Percentiles rank a stretch among this genome's conserved stretches.
Conservation (phyloP, 2,329 filamentous ascomycete species). For the Botryotinia calthae region DNA sequence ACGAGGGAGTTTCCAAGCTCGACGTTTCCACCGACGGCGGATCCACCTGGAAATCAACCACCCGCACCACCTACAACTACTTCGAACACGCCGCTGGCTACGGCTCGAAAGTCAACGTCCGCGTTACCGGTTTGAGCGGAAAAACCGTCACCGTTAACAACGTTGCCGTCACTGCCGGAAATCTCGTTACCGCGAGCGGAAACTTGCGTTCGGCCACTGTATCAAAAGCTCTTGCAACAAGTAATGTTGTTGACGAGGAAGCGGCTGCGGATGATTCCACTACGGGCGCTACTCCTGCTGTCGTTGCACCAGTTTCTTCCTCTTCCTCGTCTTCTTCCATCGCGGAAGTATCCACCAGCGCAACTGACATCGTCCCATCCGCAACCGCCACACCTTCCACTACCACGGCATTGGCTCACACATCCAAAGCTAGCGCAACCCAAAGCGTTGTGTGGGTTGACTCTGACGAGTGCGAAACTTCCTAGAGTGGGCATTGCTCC, state of each 20-base stretch:
- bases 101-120: slow-evolving; percentile 54
- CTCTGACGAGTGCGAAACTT: slow-evolving; percentile 3
- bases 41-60: slow-evolving; percentile 55
- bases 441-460: not conserved
- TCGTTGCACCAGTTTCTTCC: not conserved
- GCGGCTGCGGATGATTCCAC: not conserved
- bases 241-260: too few relatives aligned
- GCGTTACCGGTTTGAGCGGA: slow-evolving; percentile 53
- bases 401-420: not conserved
- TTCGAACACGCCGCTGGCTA: slow-evolving; percentile 60
- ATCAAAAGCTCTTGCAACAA: not conserved
- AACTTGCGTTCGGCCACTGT: slow-evolving; percentile 28
- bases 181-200: slow-evolving; percentile 27
- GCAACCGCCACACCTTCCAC: not conserved
- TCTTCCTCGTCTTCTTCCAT: not conserved
- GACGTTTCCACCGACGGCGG: slow-evolving; percentile 62
- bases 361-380: too few relatives aligned
- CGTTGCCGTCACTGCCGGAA: slow-evolving; percentile 43
- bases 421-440: not conserved
- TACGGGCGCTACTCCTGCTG: not conserved
- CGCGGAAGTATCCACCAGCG: too few relatives aligned
- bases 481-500: not conserved
- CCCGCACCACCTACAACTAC: slow-evolving; percentile 56
- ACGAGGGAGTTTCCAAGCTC: slow-evolving; percentile 53
- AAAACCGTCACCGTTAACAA: slow-evolving; percentile 50